Base-by-base conservation (phyloP, 192 early-diverging fungal species). In the Spizellomyces punctatus region DNA sequence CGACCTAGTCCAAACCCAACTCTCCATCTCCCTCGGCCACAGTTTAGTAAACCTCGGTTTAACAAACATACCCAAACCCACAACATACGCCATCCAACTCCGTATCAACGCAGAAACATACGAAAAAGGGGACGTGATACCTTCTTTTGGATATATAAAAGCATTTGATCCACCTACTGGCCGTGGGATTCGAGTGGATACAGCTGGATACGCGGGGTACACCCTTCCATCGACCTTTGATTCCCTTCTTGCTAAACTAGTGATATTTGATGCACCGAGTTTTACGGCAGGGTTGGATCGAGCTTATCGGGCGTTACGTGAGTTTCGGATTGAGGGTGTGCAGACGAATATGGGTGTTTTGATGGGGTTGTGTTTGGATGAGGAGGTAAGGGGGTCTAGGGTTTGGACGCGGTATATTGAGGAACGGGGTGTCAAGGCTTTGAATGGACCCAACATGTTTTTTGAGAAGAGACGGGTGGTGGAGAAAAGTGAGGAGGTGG, bases 21-120 rank as follows among this genome's bases (percentile, higher is more conserved):
- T 98, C 68, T 89, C 91, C 62, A 88, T 93, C 62, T 94, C 96
- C 16, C 92, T 93, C 0, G 86, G 86, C 10, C 88, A 93, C 64
- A 80, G 80, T 62, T 80, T 98, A 36, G 62, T 72, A 10, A 86
- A 91, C 47, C 85, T 95, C 27, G 86, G 86, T 58, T 78, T 94
- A 22, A 85, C 76, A 10, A 94, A 98, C 77, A 66, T 78, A 2
- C 41, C 50, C n/a, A 78, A 83, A 50, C 88, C 90, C 61, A 83
- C 91, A 52, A 94, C 94, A 1, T 96, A 94, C 93, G 91, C 96
- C 8, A 87, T 95, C 71, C 94, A 98, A 82, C 91, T 94, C 12
- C 90, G 96, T 59, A 92, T 98, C 12, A 96, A 98, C 74, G 94
- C 96, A 36, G 96, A 98, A 76, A 92, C 96, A 75, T 94, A 94